These are phyloP conservation scores for Emergomyces orientalis DNA, from an alignment of 2,329 filamentous ascomycete species.

Conservation along the genomic window DNA sequence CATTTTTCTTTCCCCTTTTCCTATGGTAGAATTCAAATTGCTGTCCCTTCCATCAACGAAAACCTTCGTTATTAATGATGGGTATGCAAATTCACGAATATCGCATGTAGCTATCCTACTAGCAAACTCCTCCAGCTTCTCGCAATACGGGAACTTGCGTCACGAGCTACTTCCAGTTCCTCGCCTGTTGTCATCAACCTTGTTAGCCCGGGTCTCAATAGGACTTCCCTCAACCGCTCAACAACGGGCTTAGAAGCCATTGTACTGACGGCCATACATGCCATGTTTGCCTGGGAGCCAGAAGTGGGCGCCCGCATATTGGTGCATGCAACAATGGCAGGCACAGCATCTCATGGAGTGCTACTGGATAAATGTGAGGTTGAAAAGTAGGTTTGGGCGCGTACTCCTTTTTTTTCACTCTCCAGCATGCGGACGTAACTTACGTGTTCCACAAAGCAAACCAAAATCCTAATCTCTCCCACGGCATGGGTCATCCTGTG, in stretches of 20 bases:
- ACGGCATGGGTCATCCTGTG: neutral
- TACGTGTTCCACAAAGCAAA: neutral
- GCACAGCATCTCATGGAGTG: constrained; percentile 13
- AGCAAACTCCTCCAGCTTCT: constrained; percentile 12
- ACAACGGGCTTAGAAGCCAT: constrained; percentile 9
- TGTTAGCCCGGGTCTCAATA: constrained; percentile 20
- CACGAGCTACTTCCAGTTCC: constrained; percentile 6
- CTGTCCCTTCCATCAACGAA: neutral
- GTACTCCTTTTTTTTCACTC: neutral
- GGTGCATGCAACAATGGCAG: constrained; percentile 14
- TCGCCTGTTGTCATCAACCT: constrained; percentile 15
- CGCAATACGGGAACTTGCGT: constrained; percentile 9
- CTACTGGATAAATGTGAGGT: constrained; percentile 10
- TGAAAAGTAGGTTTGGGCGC: constrained; percentile 10
- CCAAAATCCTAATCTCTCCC: neutral
- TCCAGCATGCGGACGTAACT: neutral
- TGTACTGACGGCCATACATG: neutral
- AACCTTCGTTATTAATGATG: neutral
- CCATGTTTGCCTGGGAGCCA: constrained; percentile 14
- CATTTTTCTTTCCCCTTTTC: too few relatives aligned
- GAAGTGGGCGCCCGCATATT: constrained; percentile 18
- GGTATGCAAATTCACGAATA: neutral
- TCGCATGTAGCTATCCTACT: constrained; percentile 8
- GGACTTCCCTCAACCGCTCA: constrained; percentile 14
- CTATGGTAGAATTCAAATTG: neutral